Conservation (phyloP, 2,329 filamentous ascomycete genomes). For the Fusarium circinatum region DNA sequence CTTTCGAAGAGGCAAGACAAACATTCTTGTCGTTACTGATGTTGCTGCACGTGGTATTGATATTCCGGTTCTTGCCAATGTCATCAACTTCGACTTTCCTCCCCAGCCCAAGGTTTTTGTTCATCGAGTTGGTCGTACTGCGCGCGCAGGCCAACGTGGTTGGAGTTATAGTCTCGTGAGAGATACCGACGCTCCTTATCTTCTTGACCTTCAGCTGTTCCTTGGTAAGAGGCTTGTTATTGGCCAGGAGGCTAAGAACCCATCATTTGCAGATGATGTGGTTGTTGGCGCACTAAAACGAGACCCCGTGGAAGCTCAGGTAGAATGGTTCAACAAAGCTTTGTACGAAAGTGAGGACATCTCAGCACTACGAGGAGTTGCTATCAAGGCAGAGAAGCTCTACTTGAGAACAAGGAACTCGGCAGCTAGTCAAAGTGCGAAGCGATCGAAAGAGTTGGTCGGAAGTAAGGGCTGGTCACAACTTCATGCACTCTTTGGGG, state of each 20-base stretch:
- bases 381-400: conserved; percentile 89
- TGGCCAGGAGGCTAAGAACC: conserved; percentile 70
- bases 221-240: conserved; percentile 84
- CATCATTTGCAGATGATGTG: conserved; percentile 84
- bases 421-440: conserved; percentile 89
- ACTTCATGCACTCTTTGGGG: conserved; percentile 83
- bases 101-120: conserved; percentile 97
- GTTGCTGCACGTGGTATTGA: conserved; percentile 97
- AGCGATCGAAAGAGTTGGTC: conserved; percentile 82
- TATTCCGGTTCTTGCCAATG: conserved; percentile 94
- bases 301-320: conserved; percentile 76
- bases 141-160: conserved; percentile 88
- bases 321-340: conserved; percentile 86
- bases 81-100: conserved; percentile 99
- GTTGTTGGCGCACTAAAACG: conserved; percentile 81
- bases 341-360: conserved; percentile 82
- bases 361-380: conserved; percentile 74
- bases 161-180: conserved; percentile 96
- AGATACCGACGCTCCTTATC: conserved; percentile 88
- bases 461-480: conserved; percentile 76
- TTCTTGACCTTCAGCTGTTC: conserved; percentile 94
- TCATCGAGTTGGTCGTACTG: conserved; percentile 94
- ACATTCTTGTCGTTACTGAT: conserved; percentile 95
- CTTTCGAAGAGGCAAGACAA: conserved; percentile 84
- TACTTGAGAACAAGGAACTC: conserved; percentile 91